Conservation (phyloP, 2,329 filamentous ascomycete species). For the Phyllosticta citribraziliensis region DNA sequence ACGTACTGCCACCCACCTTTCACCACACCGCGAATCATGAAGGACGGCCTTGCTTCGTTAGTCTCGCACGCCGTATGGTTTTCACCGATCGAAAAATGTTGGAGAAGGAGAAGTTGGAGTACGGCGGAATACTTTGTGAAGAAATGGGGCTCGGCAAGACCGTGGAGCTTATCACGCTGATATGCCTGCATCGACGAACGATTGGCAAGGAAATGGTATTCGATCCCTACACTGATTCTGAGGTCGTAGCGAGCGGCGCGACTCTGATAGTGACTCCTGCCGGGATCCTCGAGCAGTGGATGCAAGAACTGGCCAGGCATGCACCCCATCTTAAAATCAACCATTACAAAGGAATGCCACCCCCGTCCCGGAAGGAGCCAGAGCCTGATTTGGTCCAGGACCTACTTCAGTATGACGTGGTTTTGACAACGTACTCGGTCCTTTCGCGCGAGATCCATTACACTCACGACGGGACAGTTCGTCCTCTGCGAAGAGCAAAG, state of each 20-base stretch:
- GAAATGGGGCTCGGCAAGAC: conserved; percentile 83
- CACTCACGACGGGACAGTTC: conserved; percentile 58
- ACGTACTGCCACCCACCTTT: conserved; percentile 37
- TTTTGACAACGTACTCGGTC: conserved; percentile 56
- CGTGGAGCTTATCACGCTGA: conserved; percentile 61
- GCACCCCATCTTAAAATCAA: conserved; percentile 47
- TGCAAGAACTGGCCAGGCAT: conserved; percentile 47
- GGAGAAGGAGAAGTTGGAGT: conserved; percentile 29
- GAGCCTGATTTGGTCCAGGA: conserved; percentile 35
- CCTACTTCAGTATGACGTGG: conserved; percentile 45
- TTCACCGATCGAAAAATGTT: conserved; percentile 42
- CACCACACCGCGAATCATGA: conserved; percentile 34
- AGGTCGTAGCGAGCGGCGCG: conserved; percentile 43
- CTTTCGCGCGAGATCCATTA: conserved; percentile 76
- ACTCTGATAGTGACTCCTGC: conserved; percentile 55
- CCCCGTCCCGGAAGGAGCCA: conserved; percentile 20
- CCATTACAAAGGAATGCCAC: conserved; percentile 45
- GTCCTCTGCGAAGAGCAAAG: conserved; percentile 55
- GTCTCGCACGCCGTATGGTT: conserved; percentile 52
- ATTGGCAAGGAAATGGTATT: conserved; percentile 15
- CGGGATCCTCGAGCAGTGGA: conserved; percentile 55
- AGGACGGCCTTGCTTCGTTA: conserved; percentile 45
- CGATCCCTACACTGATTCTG: conserved; percentile 33
- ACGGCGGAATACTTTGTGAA: conserved; percentile 59
- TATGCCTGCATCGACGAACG: conserved; percentile 50